Conservation (phyloP, 2,329 filamentous ascomycete species). For the Dryadomyces sulphureus region DNA sequence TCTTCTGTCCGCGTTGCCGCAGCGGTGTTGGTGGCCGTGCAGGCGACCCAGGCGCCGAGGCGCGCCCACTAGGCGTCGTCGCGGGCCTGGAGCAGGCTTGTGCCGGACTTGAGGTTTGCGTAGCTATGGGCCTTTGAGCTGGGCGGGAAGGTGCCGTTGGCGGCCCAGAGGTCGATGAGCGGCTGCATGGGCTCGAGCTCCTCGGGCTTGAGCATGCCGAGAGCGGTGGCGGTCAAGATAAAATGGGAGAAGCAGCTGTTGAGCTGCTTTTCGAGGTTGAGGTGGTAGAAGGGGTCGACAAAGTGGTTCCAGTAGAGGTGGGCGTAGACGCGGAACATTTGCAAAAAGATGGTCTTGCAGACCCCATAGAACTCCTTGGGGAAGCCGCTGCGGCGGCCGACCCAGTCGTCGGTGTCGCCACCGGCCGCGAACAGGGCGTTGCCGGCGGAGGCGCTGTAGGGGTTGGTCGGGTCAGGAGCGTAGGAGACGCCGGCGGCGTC, state of each 20-base stretch:
- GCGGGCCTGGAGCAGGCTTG: constrained; percentile 34
- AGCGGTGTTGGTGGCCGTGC: too few relatives aligned
- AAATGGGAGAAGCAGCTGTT: constrained; percentile 86
- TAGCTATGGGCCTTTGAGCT: constrained; percentile 54
- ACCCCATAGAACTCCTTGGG: constrained; percentile 79
- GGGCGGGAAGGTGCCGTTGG: constrained; percentile 71
- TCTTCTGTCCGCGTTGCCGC: too few relatives aligned
- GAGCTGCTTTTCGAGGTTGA: constrained; percentile 66
- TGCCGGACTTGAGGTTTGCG: constrained; percentile 44
- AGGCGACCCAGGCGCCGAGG: too few relatives aligned
- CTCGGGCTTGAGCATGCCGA: constrained; percentile 72
- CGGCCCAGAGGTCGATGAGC: constrained; percentile 80
- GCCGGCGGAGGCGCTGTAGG: neutral
- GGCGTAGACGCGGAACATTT: constrained; percentile 97
- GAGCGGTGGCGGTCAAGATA: constrained; percentile 62
- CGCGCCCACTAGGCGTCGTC: neutral
- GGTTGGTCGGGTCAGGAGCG: constrained; percentile 35
- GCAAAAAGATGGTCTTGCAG: constrained; percentile 86
- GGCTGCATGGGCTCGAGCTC: constrained; percentile 95
- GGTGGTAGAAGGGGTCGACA: constrained; percentile 67
- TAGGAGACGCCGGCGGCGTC: constrained; percentile 59
- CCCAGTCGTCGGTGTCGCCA: constrained; percentile 43
- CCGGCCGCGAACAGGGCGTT: neutral
- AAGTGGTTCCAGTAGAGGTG: constrained; percentile 98
- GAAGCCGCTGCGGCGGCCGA: constrained; percentile 87